Evolutionary conservation across 164 flowering plant genomes (phyloP).

Genomic region (Nymphaea thermarum): DNA sequence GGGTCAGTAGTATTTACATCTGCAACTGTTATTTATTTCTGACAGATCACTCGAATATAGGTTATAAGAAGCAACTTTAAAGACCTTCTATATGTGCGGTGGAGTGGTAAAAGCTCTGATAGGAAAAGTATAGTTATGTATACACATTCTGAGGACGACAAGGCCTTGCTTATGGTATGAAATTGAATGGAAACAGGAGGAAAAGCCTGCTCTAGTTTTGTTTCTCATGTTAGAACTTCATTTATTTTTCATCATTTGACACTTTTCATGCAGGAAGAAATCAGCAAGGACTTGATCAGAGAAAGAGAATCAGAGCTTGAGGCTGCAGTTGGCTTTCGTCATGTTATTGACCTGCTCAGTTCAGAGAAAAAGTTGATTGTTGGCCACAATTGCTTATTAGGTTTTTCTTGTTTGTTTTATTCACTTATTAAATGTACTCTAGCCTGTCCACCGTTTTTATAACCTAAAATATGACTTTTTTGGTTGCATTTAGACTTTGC

Average conservation of each 20-base stretch:
- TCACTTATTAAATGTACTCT: too few relatives aligned
- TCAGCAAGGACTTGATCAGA: constrained; percentile 26
- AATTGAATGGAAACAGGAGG: neutral
- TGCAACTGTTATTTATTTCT: neutral
- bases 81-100: constrained; percentile 54
- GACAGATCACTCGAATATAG: constrained; percentile 24
- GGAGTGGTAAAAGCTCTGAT: constrained; percentile 24
- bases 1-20: too few relatives aligned
- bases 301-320: constrained; percentile 43
- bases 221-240: neutral
- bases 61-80: constrained; percentile 49
- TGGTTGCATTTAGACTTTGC: constrained; percentile 53
- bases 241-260: too few relatives aligned
- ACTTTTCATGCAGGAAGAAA: constrained; percentile 40
- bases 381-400: constrained; percentile 94
- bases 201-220: neutral
- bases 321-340: constrained; percentile 75
- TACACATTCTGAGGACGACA: constrained; percentile 53
- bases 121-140: constrained; percentile 46
- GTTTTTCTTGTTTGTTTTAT: constrained; percentile 19
- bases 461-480: neutral
- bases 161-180: constrained; percentile 56
- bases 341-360: constrained; percentile 83
- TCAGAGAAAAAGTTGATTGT: constrained; percentile 73
- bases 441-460: too few relatives aligned